Conservation (phyloP, 441 rosid species). For the Kokia cookei region DNA sequence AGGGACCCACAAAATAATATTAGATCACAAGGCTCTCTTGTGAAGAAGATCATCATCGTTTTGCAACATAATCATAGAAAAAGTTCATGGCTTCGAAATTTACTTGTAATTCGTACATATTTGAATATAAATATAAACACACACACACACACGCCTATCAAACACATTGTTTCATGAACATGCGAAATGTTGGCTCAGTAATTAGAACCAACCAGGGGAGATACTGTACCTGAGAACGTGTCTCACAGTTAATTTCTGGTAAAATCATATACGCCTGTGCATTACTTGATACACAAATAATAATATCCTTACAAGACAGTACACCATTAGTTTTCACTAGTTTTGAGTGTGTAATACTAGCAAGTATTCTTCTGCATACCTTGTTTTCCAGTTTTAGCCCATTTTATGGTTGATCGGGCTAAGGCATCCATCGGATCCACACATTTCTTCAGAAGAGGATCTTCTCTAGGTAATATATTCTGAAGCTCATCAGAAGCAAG, state of each 20-base stretch:
- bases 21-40: too few relatives aligned
- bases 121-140: background rate
- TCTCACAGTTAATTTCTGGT: background rate
- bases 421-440: slow-evolving; percentile 52
- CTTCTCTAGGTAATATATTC: slow-evolving; percentile 35
- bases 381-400: slow-evolving; percentile 29
- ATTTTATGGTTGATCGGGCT: slow-evolving; percentile 35
- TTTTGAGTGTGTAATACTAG: too few relatives aligned
- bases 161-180: background rate
- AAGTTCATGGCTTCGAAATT: too few relatives aligned
- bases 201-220: background rate
- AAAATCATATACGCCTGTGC: too few relatives aligned
- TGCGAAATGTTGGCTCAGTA: background rate
- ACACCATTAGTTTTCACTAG: background rate
- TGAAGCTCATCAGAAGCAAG: slow-evolving; percentile 48
- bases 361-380: slow-evolving; percentile 2
- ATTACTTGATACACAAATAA: background rate
- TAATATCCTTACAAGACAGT: background rate
- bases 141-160: background rate
- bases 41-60: too few relatives aligned
- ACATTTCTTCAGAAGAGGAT: slow-evolving; percentile 44
- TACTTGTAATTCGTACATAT: background rate
- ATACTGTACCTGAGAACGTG: background rate
- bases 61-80: too few relatives aligned
- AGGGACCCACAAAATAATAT: too few relatives aligned